Percentiles rank a stretch among this genome's conserved stretches.
Evolutionary conservation across 176 grass and related monocot species (phyloP).

Genomic region (Carex scoparia): DNA sequence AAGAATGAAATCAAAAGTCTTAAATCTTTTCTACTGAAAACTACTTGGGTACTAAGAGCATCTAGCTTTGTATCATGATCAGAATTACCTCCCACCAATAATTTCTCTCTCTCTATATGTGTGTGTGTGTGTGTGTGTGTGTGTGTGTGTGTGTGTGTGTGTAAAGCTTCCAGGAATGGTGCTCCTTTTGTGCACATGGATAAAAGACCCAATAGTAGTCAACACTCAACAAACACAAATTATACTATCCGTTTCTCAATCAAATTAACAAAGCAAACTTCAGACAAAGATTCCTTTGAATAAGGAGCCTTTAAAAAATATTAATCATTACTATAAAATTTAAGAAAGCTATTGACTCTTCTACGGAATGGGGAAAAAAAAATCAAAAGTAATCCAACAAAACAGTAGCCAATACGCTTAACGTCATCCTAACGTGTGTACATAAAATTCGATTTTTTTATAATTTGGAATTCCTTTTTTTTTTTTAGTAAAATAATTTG

Average conservation of each 20-base stretch:
- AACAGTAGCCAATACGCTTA: not conserved
- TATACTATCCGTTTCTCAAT: not conserved
- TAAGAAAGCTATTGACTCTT: not conserved
- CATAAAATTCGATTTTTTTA: not conserved
- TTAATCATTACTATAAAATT: not conserved
- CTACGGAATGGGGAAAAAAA: not conserved
- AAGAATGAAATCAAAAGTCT: not conserved
- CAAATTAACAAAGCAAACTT: not conserved
- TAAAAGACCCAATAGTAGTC: not conserved
- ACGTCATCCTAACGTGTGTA: not conserved
- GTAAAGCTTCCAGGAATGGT: not conserved
- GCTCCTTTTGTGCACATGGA: not conserved
- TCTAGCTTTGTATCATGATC: no score
- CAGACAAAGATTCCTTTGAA: not conserved
- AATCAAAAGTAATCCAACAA: slow-evolving; percentile 3
- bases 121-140: no score
- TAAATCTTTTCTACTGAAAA: not conserved
- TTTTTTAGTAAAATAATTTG: not conserved
- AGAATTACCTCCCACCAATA: not conserved
- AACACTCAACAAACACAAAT: not conserved
- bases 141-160: no score
- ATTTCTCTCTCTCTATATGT: no score
- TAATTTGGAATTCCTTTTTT: not conserved
- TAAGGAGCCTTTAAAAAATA: slow-evolving; percentile 4
- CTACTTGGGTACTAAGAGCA: slow-evolving; percentile 1